Conservation (phyloP, 2,329 filamentous ascomycete genomes). For the Nothophaeocryptopus gaeumannii region DNA sequence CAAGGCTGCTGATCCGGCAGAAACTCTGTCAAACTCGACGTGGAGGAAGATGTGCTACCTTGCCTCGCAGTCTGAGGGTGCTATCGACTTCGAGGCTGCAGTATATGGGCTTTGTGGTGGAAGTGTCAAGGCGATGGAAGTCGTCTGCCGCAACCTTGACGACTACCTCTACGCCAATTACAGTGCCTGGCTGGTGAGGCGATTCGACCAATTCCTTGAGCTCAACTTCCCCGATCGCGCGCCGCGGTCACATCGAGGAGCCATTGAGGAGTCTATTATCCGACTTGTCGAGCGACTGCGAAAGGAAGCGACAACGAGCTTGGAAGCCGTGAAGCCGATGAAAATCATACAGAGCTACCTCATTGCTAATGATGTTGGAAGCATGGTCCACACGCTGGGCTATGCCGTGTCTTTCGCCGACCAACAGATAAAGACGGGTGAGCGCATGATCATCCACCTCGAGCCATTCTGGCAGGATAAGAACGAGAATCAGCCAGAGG, state of each 20-base stretch:
- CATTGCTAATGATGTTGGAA: slow-evolving; percentile 58
- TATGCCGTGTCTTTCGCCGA: slow-evolving; percentile 41
- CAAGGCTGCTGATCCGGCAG: slow-evolving; percentile 44
- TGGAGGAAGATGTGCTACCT: slow-evolving; percentile 78
- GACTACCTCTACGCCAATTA: slow-evolving; percentile 85
- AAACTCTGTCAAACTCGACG: slow-evolving; percentile 42
- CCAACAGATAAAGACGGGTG: slow-evolving; percentile 25
- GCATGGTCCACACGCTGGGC: slow-evolving; percentile 45
- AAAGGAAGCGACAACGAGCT: slow-evolving; percentile 53
- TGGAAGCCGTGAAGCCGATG: slow-evolving; percentile 62
- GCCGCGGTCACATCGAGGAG: slow-evolving; percentile 56
- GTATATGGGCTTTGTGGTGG: slow-evolving; percentile 90
- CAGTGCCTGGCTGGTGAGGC: slow-evolving; percentile 76
- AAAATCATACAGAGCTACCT: slow-evolving; percentile 76
- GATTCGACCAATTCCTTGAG: slow-evolving; percentile 71
- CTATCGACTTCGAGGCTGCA: slow-evolving; percentile 77
- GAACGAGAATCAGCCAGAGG: slow-evolving; percentile 26
- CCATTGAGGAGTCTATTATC: slow-evolving; percentile 58
- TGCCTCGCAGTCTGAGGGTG: slow-evolving; percentile 63
- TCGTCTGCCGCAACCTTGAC: slow-evolving; percentile 76
- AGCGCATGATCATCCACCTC: slow-evolving; percentile 27
- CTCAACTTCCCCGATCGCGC: slow-evolving; percentile 54
- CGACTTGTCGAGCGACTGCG: slow-evolving; percentile 61
- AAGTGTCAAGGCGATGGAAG: slow-evolving; percentile 73
- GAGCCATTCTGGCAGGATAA: slow-evolving; percentile 19